Percentiles rank a stretch among this genome's conserved stretches.
These are phyloP conservation scores for Flaveria bidentis DNA, from an alignment of 129 eudicot genomes.

Conservation along the genomic window DNA sequence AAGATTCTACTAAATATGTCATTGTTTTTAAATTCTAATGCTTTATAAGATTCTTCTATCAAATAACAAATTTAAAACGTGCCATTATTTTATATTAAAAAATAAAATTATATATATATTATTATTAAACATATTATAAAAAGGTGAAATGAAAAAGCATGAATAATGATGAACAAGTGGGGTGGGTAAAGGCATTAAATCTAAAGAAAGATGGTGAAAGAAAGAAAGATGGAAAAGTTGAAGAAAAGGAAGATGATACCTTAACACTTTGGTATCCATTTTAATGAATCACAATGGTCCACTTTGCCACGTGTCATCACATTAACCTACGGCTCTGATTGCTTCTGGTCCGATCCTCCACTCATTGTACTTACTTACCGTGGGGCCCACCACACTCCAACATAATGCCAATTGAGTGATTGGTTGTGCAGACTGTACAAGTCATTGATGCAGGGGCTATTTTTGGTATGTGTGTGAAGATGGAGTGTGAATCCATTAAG, in stretches of 20 bases:
- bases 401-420: constrained; percentile 38
- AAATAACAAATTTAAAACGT: too few species aligned
- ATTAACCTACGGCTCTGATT: constrained; percentile 28
- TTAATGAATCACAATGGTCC: constrained; percentile 35
- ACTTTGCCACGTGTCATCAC: constrained; percentile 37
- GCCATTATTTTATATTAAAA: too few species aligned
- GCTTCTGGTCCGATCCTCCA: constrained; percentile 38
- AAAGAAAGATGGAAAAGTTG: constrained; percentile 40
- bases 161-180: constrained; percentile 25
- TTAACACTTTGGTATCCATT: constrained; percentile 40
- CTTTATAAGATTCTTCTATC: too few species aligned
- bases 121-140: background rate
- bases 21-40: too few species aligned
- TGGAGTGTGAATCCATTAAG: constrained; percentile 23
- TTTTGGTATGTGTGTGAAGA: constrained; percentile 37
- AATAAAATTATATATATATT: background rate
- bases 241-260: constrained; percentile 44
- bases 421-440: constrained; percentile 40
- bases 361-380: constrained; percentile 32
- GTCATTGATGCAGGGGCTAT: constrained; percentile 30
- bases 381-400: constrained; percentile 33
- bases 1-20: too few species aligned
- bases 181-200: constrained; percentile 37
- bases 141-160: background rate
- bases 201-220: constrained; percentile 29